These are phyloP conservation scores for Raffaelea arxii DNA, from an alignment of 2,329 filamentous ascomycete genomes.

Conservation along the genomic window DNA sequence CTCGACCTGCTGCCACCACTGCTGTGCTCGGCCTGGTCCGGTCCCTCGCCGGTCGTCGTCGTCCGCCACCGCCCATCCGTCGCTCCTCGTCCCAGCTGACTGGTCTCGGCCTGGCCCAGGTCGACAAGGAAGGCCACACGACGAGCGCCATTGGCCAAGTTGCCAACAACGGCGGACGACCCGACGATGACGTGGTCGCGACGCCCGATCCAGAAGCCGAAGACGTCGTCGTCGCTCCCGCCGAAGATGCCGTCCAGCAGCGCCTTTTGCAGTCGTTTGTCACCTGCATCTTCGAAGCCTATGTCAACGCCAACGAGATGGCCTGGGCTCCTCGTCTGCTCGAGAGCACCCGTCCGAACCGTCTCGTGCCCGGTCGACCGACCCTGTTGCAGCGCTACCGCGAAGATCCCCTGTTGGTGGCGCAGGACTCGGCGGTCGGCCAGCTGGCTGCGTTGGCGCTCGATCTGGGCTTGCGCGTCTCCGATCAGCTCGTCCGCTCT, in stretches of 20 bases:
- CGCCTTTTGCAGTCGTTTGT: conserved; percentile 65
- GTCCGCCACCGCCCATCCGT: conserved; percentile 51
- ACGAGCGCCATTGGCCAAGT: conserved; percentile 27
- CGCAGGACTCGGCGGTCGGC: conserved; percentile 57
- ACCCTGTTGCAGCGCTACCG: conserved; percentile 54
- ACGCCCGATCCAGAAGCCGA: conserved; percentile 55
- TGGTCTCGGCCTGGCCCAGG: neutral
- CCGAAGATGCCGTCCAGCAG: conserved; percentile 52
- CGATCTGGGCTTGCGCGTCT: conserved; percentile 46
- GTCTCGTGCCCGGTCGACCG: conserved; percentile 48
- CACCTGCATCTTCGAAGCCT: conserved; percentile 68
- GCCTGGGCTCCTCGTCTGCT: conserved; percentile 56
- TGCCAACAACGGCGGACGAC: conserved; percentile 29
- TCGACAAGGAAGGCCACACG: conserved; percentile 21
- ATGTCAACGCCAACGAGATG: conserved; percentile 51
- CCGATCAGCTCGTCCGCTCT: conserved; percentile 35
- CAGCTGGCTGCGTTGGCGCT: conserved; percentile 59
- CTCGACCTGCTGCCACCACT: conserved; percentile 57
- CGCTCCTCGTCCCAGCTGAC: conserved; percentile 30
- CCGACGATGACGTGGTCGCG: conserved; percentile 42
- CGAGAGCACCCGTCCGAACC: conserved; percentile 58
- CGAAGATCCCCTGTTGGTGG: conserved; percentile 50
- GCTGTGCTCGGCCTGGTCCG: conserved; percentile 62
- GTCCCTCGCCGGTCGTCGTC: conserved; percentile 54
- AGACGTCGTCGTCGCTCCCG: conserved; percentile 37